Percentiles rank a stretch among this genome's conserved stretches.
phyloP scores from a whole-genome alignment of 2,329 filamentous ascomycete species.

The Beauveria asiatica region DNA sequence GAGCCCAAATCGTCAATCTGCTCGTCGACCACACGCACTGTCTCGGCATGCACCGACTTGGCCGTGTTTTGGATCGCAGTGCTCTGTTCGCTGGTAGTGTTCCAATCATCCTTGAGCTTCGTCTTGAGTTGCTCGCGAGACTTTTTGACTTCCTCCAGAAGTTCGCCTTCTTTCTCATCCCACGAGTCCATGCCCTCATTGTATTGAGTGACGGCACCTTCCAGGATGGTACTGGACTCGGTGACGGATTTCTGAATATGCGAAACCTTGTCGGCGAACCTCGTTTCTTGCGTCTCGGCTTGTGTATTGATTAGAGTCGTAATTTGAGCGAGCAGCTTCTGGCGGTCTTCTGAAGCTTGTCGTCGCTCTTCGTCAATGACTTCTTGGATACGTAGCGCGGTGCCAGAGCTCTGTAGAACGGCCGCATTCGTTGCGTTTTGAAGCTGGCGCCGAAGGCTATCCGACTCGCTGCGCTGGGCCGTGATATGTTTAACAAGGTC shows the following conservation, averaged over 20 bases:
- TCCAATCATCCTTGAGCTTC: conserved; percentile 81
- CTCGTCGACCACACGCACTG: conserved; percentile 78
- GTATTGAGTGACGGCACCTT: conserved; percentile 58
- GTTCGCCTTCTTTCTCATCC: conserved; percentile 57
- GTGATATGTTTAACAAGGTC: conserved; percentile 66
- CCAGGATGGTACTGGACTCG: conserved; percentile 55
- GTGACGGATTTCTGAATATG: conserved; percentile 55
- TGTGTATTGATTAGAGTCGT: conserved; percentile 66
- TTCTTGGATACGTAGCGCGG: conserved; percentile 58
- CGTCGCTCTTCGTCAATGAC: conserved; percentile 69
- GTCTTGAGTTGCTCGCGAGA: conserved; percentile 72
- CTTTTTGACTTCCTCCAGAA: conserved; percentile 62
- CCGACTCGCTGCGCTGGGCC: conserved; percentile 68
- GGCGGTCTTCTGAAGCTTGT: conserved; percentile 63
- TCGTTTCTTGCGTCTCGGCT: conserved; percentile 62
- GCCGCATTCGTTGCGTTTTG: conserved; percentile 60
- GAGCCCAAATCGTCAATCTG: conserved; percentile 79
- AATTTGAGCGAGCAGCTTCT: conserved; percentile 68
- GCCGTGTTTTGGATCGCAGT: conserved; percentile 76
- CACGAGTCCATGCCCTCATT: conserved; percentile 65
- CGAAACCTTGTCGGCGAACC: conserved; percentile 56
- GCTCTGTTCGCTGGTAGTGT: conserved; percentile 68
- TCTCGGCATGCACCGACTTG: conserved; percentile 82
- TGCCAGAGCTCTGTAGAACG: conserved; percentile 57
- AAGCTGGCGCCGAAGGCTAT: conserved; percentile 63